Percentiles rank a stretch among this genome's conserved stretches.
Conservation (phyloP, 768 basidiomycete genomes). For the Phaffia tasmanica region DNA sequence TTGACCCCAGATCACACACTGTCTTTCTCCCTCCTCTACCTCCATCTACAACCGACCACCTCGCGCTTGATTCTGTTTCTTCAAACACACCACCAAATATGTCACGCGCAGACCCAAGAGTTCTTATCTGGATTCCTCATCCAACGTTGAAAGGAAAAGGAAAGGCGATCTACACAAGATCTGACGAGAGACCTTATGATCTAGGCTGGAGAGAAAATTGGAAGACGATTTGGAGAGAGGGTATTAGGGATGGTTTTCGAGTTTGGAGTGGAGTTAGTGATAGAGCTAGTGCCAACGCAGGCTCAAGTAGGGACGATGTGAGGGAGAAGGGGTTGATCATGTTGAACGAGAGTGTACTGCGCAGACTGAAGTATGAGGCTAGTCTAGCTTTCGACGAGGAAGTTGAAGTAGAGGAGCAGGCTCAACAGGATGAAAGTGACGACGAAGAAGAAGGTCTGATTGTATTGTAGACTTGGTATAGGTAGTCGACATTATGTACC, state of each 20-base stretch:
- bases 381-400: constrained; percentile 46
- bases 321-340: no score
- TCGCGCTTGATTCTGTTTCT: no score
- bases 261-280: background rate
- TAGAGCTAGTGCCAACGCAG: background rate
- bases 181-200: constrained; percentile 7
- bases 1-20: background rate
- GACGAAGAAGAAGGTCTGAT: no score
- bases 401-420: constrained; percentile 42
- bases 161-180: background rate
- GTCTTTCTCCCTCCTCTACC: background rate
- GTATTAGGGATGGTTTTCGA: background rate
- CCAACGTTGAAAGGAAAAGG: background rate
- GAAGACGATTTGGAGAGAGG: background rate
- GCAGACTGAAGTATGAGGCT: constrained; percentile 2
- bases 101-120: background rate
- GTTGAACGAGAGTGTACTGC: background rate
- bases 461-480: no score
- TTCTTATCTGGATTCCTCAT: constrained; percentile 4
- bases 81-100: no score
- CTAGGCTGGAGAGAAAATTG: constrained; percentile 7
- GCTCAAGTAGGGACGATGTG: no score
- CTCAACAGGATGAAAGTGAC: no score
- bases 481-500: no score
- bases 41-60: background rate